Base-by-base conservation (phyloP, 495 filamentous ascomycete species). In the Glarea lozoyensis region DNA sequence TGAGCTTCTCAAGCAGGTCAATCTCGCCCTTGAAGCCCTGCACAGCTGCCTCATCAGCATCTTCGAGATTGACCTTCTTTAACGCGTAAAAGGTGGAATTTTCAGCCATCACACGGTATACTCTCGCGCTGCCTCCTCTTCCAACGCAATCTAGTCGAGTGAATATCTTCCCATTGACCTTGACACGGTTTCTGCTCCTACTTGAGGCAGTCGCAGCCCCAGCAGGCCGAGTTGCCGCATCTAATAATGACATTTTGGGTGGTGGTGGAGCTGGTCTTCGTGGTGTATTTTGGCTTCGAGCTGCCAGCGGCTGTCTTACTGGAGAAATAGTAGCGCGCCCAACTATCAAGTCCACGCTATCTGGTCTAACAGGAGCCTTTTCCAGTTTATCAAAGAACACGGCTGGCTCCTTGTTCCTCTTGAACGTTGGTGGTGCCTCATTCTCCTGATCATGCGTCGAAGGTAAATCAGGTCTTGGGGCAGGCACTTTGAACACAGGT, bases 1-100 rank as follows among this genome's bases (percentile, higher is more conserved):
- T 72, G 21, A 98, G 62, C 53, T 83, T 85, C 52, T 78, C 81
- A 16, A 98, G 70, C 11, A 98, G 67, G 53, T 97, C 92, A 48
- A 98, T 98, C 61, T 98, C 92, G 20, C 93, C 92, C 60, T 95
- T 95, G 65, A 88, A 98, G 1, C 93, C 93, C 44, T 76, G 67
- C 45, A 98, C 76, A 2, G 85, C 82, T 9, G 72, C 60, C 44
- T 90, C 85, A 55, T 95, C 89, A n/a, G 82, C 81, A 44, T 88
- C 84, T 51, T 94, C 86, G 12, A 97, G 70, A 2, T 88, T 86
- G 3, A 97, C 92, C 32, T 86, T 74, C 64, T 98, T 98, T 42
- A 98, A 64, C 1, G 92, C 92, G 54, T 95, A 87, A 57, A 92
- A 84, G 61, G 88, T 93, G 48, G 81, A 87, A 57, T 92, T 97